Base-by-base conservation (phyloP, 2,329 filamentous ascomycete genomes). In the Laburnicola sp. region DNA sequence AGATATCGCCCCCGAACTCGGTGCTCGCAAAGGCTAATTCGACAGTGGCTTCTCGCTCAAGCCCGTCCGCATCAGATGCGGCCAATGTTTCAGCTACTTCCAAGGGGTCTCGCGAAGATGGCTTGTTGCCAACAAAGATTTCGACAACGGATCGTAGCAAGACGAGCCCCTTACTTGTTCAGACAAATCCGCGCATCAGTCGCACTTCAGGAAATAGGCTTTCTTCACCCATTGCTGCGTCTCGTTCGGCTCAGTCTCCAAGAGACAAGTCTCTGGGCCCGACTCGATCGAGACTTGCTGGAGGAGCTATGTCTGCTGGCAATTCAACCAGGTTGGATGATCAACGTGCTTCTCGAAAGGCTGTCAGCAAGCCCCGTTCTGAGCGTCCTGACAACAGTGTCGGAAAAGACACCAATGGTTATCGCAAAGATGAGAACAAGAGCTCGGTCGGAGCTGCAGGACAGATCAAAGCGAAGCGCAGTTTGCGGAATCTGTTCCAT, bases 401-500 rank as follows among this genome's bases (percentile, higher is more conserved):
- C 8, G 26, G 27, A 6, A 38, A 38, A 3, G 28, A 40, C 25
- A 26, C 5, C 6, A 50, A 38, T 23, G 9, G 16, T 3, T 41
- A 23, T 4, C 41, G 4, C 3, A 30, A 32, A 22, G n/a, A 25
- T 10, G 25, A 39, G 8, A 37, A 27, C 5, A 16, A 42, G 21
- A 23, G 21, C 4, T 35, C 32, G 4, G 25, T 34, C 5, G 21
- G 34, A 4, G 7, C 28, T 11, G 26, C 30, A 4, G 46, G 44
- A 23, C 60, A 56, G 31, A 36, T 63, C 36, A 64, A 62, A 27
- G 31, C 54, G 4, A 64, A 65, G 48, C 58, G 54, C 23, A 69
- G 64, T 46, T 45, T 71, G 25, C 60, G 58, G 3, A 48, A 58
- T n/a, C 39, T 70, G 3, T 68, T 70, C 47, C 50, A 50, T 7